Percentiles rank a stretch among this genome's conserved stretches.
Conservation (phyloP, 2,329 filamentous ascomycete species). For the Aspergillus neoniger region DNA sequence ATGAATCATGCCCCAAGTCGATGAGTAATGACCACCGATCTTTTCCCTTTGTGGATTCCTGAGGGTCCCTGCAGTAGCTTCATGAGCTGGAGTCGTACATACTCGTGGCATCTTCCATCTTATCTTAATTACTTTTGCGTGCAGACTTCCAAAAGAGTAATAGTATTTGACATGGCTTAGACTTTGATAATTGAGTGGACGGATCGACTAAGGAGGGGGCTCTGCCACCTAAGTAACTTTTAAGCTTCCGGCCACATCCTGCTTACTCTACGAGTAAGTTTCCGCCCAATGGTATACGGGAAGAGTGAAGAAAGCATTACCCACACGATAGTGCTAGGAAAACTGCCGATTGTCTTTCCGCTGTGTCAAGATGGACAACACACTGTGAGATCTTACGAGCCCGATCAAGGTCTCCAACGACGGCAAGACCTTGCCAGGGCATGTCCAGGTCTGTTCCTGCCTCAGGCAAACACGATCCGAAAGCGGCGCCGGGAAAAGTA, state of each 20-base stretch:
- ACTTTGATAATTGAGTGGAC: background rate
- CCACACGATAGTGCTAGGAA: background rate
- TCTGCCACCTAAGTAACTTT: background rate
- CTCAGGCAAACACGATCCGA: conserved; percentile 1
- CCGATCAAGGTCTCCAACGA: background rate
- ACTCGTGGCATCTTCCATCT: background rate
- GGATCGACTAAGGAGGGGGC: background rate
- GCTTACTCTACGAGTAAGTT: background rate
- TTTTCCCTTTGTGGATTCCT: background rate
- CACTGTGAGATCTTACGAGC: background rate
- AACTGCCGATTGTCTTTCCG: background rate
- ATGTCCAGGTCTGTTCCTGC: background rate
- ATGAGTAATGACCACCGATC: background rate
- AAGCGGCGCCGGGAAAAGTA: background rate
- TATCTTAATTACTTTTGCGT: background rate
- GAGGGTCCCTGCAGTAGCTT: background rate
- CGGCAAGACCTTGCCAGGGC: background rate
- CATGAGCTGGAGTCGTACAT: background rate
- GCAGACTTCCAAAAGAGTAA: background rate
- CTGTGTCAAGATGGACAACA: background rate
- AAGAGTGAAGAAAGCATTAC: background rate
- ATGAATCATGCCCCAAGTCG: background rate
- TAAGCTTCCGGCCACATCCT: background rate
- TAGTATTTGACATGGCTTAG: background rate
- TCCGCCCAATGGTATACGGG: background rate